Percentiles rank a stretch among this genome's conserved stretches.
Conservation (phyloP, 2,329 filamentous ascomycete genomes). For the Amylocarpus encephaloides region DNA sequence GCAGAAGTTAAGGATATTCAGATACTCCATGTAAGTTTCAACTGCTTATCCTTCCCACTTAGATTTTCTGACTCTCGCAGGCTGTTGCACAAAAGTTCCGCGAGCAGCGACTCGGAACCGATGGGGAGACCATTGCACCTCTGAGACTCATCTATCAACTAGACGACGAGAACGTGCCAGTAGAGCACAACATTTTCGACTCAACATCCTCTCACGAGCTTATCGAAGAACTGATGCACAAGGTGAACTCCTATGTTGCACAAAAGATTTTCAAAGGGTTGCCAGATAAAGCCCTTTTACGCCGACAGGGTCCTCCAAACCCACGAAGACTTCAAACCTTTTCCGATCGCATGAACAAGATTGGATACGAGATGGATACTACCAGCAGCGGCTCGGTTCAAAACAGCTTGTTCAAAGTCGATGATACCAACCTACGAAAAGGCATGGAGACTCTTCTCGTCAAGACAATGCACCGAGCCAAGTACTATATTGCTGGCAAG, state of each 20-base stretch:
- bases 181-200: slow-evolving; percentile 94
- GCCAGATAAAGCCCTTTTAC: slow-evolving; percentile 87
- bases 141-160: slow-evolving; percentile 87
- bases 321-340: slow-evolving; percentile 84
- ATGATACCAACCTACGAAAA: slow-evolving; percentile 84
- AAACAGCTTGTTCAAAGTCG: slow-evolving; percentile 89
- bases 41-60: background rate
- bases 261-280: slow-evolving; percentile 73
- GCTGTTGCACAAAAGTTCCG: slow-evolving; percentile 84
- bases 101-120: slow-evolving; percentile 76
- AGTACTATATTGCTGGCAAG: slow-evolving; percentile 86
- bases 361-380: slow-evolving; percentile 85
- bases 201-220: slow-evolving; percentile 84
- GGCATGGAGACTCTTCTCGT: slow-evolving; percentile 95
- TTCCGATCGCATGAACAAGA: slow-evolving; percentile 83
- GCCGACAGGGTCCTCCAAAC: slow-evolving; percentile 80
- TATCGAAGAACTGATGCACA: slow-evolving; percentile 91
- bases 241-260: slow-evolving; percentile 84
- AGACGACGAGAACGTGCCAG: slow-evolving; percentile 95
- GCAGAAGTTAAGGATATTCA: slow-evolving; percentile 71
- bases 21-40: slow-evolving; percentile 59
- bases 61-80: slow-evolving; percentile 35
- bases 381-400: slow-evolving; percentile 86
- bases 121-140: slow-evolving; percentile 71
- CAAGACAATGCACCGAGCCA: slow-evolving; percentile 94